Conservation (phyloP, 83 land plant genomes). For the Larix sibirica region DNA sequence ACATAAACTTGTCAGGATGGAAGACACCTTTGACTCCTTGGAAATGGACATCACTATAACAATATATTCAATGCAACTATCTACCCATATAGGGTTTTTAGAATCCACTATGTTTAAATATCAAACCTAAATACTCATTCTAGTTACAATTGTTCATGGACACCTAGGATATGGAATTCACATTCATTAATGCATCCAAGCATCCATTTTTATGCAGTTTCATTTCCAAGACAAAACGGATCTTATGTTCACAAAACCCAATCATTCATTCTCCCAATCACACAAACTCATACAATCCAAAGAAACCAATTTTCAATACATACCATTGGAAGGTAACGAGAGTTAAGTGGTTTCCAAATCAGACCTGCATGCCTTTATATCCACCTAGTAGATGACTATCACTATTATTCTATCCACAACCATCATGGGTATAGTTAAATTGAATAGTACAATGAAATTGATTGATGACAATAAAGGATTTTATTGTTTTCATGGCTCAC, state of each 20-base stretch:
- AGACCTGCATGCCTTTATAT: slow-evolving; percentile 4
- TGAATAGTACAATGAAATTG: background rate
- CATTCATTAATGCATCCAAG: background rate
- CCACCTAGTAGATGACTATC: background rate
- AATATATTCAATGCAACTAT: background rate
- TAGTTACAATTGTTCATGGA: slow-evolving; percentile 11
- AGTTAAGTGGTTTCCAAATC: background rate
- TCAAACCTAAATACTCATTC: no score
- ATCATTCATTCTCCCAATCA: background rate
- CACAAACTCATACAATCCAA: background rate
- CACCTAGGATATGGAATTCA: background rate
- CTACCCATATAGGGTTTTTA: background rate
- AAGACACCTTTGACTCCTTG: no score
- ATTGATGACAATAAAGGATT: background rate
- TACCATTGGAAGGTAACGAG: slow-evolving; percentile 11
- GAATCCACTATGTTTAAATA: background rate
- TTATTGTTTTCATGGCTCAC: background rate
- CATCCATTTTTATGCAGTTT: slow-evolving; percentile 9
- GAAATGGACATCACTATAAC: background rate
- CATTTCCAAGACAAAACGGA: background rate
- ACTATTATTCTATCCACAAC: background rate
- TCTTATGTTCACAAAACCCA: background rate
- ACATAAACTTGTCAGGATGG: background rate
- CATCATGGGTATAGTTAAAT: background rate
- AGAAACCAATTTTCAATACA: background rate